A percentile compares a stretch with the other conserved stretches of the same genome.
Evolutionary conservation across 441 rosid genomes (phyloP).

Genomic region (Bruguiera hainesii): DNA sequence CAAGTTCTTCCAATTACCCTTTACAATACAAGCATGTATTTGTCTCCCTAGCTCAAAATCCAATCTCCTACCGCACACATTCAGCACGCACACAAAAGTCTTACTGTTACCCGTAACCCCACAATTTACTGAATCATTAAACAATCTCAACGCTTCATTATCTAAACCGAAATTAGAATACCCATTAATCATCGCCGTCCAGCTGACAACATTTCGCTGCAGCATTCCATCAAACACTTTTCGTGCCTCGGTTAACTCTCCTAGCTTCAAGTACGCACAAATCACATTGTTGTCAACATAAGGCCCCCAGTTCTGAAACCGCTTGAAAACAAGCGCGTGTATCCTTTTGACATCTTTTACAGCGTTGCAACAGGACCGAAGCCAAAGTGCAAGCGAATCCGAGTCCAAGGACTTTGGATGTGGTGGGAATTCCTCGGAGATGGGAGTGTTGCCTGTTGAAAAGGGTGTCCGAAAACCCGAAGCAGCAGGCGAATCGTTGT

Average conservation of each 20-base stretch:
- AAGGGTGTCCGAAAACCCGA: constrained; percentile 6
- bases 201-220: constrained; percentile 57
- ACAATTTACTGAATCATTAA: constrained; percentile 32
- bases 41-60: constrained; percentile 69
- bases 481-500: constrained; percentile 2
- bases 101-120: constrained; percentile 48
- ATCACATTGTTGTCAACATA: constrained; percentile 67
- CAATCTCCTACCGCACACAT: constrained; percentile 48
- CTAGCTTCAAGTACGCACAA: constrained; percentile 34
- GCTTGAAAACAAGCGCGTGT: constrained; percentile 51
- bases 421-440: background rate
- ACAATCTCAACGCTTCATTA: constrained; percentile 51
- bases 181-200: constrained; percentile 79
- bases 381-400: constrained; percentile 50
- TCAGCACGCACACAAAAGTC: constrained; percentile 62
- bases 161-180: constrained; percentile 48
- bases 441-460: background rate
- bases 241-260: constrained; percentile 48
- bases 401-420: constrained; percentile 17
- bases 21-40: constrained; percentile 57
- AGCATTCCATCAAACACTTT: constrained; percentile 74
- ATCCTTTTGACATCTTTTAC: constrained; percentile 41
- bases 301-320: constrained; percentile 29
- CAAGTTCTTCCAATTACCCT: constrained; percentile 50
- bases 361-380: constrained; percentile 42